Evolutionary conservation across 1,284 basidiomycete genomes (phyloP), one percentile per base, ranked within the genome.

Genomic region (Neonothopanus nambi): DNA sequence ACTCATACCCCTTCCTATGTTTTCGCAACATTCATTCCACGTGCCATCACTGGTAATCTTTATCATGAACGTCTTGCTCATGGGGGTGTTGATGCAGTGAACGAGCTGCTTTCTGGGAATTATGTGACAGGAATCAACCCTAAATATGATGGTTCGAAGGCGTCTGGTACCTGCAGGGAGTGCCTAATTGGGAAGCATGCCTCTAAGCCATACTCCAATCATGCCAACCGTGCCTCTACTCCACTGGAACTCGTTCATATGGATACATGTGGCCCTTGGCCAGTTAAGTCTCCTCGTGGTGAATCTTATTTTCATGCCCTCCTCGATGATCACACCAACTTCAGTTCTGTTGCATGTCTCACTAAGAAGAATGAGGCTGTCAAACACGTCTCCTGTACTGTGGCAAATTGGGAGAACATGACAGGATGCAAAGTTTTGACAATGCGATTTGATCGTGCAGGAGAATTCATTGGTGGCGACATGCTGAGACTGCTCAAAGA

Each of bases 171-270:
- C 12, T 42, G 40, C 13, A 17, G 12, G 5, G n/a, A 18, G 23
- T 44, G 42, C 17, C 24, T 46, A 6, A n/a, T 36, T 20, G 41
- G 51, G 5, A 52, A 52, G 12, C 43, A 36, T 3, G 17, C 18
- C 7, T 11, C 18, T 2, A 3, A 17, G 4, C 51, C 41, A 9
- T 45, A 43, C 20, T n/a, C 36, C 5, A n/a, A 54, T 55, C 48
- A 59, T 20, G 45, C 38, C 2, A 48, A 57, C 51, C 48, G 57
- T 39, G 63, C 61, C 0, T 2, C 35, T 15, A 23, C 44, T 12
- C 21, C 62, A 15, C 51, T 64, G 24, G 59, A 64, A 1, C 54
- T 64, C 1, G 28, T 69, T 3, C 67, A 66, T 36, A 55, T 61
- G 20, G 62, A 63, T 39, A 57, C 50, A 5, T 60, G 61, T 46